Evolutionary conservation across 768 basidiomycete species (phyloP).

Genomic region (Daedaleopsis sinensis): DNA sequence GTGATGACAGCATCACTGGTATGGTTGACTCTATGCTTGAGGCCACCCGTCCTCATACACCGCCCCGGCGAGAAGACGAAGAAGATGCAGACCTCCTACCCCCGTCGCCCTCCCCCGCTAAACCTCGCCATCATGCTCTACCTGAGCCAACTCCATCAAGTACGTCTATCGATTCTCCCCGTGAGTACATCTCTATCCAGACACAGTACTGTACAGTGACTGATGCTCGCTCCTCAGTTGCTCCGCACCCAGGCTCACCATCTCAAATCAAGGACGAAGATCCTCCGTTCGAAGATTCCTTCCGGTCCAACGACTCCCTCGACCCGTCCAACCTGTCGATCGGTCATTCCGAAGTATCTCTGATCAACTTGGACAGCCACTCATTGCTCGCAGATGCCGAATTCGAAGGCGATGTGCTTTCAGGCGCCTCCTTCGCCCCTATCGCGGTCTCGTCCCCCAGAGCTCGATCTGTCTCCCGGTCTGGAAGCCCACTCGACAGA

Average conservation of each 20-base stretch:
- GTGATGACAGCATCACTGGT: constrained; percentile 67
- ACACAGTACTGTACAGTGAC: no score
- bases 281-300: constrained; percentile 27
- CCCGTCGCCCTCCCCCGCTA: constrained; percentile 52
- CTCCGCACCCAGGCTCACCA: constrained; percentile 26
- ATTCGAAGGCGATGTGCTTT: constrained; percentile 9
- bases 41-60: constrained; percentile 48
- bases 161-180: not conserved
- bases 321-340: constrained; percentile 29
- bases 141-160: not conserved
- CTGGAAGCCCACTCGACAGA: constrained; percentile 5
- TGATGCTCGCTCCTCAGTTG: no score
- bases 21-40: constrained; percentile 72
- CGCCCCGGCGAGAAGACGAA: constrained; percentile 37
- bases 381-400: constrained; percentile 12
- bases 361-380: constrained; percentile 35
- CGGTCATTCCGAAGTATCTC: constrained; percentile 40
- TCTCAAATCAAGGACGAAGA: constrained; percentile 31
- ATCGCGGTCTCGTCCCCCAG: constrained; percentile 11
- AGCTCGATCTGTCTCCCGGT: not conserved
- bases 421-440: constrained; percentile 9
- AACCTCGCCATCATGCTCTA: constrained; percentile 11
- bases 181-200: constrained; percentile 4
- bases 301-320: constrained; percentile 19
- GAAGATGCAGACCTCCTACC: constrained; percentile 48